Evolutionary conservation across 2,329 filamentous ascomycete species (phyloP).

Genomic region (Aspergillus vadensis): DNA sequence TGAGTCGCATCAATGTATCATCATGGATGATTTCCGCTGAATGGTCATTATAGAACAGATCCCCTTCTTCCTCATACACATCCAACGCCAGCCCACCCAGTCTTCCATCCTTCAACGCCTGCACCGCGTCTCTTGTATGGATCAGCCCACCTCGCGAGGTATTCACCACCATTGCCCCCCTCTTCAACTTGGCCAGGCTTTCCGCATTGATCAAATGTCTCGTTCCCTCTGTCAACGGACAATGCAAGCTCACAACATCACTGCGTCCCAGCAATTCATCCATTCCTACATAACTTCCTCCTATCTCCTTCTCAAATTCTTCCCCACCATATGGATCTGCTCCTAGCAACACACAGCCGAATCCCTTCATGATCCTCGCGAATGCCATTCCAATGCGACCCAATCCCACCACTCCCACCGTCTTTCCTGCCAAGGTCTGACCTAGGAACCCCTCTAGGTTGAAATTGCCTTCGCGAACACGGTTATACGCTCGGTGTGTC

Average conservation of each 20-base stretch:
- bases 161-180: conserved; percentile 62
- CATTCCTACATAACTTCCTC: conserved; percentile 57
- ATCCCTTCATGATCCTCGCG: conserved; percentile 64
- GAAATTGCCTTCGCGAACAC: conserved; percentile 70
- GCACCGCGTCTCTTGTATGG: conserved; percentile 61
- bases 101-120: conserved; percentile 61
- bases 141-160: conserved; percentile 68
- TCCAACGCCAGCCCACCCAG: conserved; percentile 66
- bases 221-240: conserved; percentile 63
- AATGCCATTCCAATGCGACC: conserved; percentile 66
- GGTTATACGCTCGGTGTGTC: conserved; percentile 68
- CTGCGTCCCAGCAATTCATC: conserved; percentile 56
- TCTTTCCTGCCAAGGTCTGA: conserved; percentile 63
- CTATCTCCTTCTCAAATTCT: conserved; percentile 45
- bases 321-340: conserved; percentile 60
- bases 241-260: conserved; percentile 68
- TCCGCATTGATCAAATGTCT: conserved; percentile 61
- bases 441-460: conserved; percentile 62
- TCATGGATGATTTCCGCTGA: conserved; percentile 67
- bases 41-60: conserved; percentile 66
- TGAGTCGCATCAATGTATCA: conserved; percentile 65
- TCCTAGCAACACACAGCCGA: conserved; percentile 64
- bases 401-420: conserved; percentile 66
- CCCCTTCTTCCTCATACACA: conserved; percentile 65
- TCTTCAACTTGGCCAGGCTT: conserved; percentile 59